phyloP scores from a whole-genome alignment of 2,329 filamentous ascomycete genomes.

The Botrytis tulipae region DNA sequence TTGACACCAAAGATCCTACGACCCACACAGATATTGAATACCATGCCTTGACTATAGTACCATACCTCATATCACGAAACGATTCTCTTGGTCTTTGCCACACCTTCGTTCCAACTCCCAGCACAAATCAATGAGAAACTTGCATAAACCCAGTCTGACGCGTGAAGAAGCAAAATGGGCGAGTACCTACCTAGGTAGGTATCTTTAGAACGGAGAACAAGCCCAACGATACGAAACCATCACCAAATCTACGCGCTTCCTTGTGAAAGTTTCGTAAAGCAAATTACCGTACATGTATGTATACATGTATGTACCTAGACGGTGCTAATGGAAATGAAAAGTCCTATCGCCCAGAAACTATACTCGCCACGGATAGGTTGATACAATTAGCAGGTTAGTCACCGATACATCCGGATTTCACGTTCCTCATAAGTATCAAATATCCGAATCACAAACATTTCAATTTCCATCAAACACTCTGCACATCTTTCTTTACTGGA shows the following conservation, averaged over 20 bases:
- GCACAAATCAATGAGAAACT: not conserved
- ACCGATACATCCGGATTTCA: not conserved
- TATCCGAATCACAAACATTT: constrained; percentile 15
- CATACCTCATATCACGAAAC: constrained; percentile 7
- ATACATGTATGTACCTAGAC: not conserved
- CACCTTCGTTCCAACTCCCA: not conserved
- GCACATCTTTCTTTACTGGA: not conserved
- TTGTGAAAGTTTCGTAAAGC: not conserved
- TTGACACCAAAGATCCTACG: constrained; percentile 5
- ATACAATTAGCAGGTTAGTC: not conserved
- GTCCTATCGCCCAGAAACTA: not conserved
- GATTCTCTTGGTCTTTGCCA: constrained; percentile 5
- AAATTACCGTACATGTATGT: not conserved
- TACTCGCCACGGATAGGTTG: not conserved
- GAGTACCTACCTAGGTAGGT: not conserved
- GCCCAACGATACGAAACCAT: not conserved
- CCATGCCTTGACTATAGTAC: not conserved
- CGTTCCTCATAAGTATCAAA: constrained; percentile 5
- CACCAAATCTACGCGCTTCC: constrained; percentile 7
- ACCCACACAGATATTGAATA: constrained; percentile 2
- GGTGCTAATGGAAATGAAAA: not conserved
- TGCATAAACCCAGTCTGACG: constrained; percentile 2
- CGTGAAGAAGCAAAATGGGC: not conserved
- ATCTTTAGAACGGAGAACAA: not conserved
- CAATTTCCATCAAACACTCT: constrained; percentile 7